Base-by-base conservation (phyloP, 805 yeast species). In the Wickerhamomyces bisporus region DNA sequence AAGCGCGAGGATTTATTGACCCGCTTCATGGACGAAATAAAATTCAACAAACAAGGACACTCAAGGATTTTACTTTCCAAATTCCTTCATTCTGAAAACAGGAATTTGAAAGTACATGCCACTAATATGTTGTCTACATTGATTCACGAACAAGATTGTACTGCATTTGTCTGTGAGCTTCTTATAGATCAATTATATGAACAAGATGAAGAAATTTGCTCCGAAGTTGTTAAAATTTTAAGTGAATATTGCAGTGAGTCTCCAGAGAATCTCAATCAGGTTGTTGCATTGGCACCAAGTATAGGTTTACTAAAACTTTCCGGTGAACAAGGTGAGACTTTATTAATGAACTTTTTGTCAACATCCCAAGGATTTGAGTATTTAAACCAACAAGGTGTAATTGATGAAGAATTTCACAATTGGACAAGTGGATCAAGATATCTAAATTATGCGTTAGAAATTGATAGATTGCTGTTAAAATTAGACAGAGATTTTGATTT, bases 101-200 rank as follows among this genome's bases (percentile, higher is more conserved):
- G 56, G 23, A 59, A 66, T 3, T 62, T 85, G 6, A 71, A 88
- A 41, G 41, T 70, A 4, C 71, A 66, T 43, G 79, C 88, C 0
- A 75, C 93, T 0, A 65, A 67, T 26, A 59, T 70, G 20, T 53
- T 87, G n/a, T 58, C 75, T 0, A 50, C 54, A 3, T 51, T 78
- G 32, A 47, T 75, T 16, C 48, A 51, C 4, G 46, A 49, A 6
- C 58, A 55, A n/a, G 57, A 58, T 3, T 75, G 81, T 65, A 41
- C 41, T 20, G 26, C 36, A 12, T 48, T 49, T 38, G 75, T 74
- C 3, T 60, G 80, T 31, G 70, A 70, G 21, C 49, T 77, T 30
- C 60, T 88, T 42, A 77, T 82, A 5, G 72, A 74, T 26, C 88
- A 82, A 47, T 60, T 88, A 4, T 85, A 83, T 54, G 95, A 87